Conservation (phyloP, 2,329 filamentous ascomycete species). For the Xylariaceae sp. region DNA sequence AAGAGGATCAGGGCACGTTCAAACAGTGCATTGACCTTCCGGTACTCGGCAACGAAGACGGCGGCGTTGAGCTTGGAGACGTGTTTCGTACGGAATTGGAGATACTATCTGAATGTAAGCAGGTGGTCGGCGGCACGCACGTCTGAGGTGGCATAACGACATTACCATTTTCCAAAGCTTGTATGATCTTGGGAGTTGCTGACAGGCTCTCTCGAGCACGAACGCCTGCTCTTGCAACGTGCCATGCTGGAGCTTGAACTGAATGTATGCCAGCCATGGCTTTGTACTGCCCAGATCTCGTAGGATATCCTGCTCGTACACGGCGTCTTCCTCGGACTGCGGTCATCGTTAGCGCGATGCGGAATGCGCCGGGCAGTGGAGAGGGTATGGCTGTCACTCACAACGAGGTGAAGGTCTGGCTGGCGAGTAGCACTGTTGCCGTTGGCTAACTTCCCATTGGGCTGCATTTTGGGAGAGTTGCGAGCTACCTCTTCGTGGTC, state of each 20-base stretch:
- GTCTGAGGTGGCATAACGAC: slow-evolving; percentile 3
- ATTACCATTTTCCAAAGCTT: slow-evolving; percentile 93
- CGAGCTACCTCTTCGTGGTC: slow-evolving; percentile 4
- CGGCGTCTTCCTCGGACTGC: slow-evolving; percentile 74
- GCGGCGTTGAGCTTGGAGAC: slow-evolving; percentile 78
- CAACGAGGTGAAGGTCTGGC: slow-evolving; percentile 46
- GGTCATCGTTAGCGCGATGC: slow-evolving; percentile 27
- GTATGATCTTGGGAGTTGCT: slow-evolving; percentile 86
- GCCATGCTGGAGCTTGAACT: slow-evolving; percentile 85
- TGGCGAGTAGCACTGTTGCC: slow-evolving; percentile 32
- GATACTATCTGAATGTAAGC: slow-evolving; percentile 55
- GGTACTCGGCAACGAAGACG: slow-evolving; percentile 71
- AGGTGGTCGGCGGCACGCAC: slow-evolving; percentile 3
- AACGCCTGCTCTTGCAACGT: slow-evolving; percentile 78
- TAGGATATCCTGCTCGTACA: slow-evolving; percentile 94
- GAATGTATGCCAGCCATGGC: slow-evolving; percentile 91
- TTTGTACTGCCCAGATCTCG: slow-evolving; percentile 80
- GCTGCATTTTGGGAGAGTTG: slow-evolving; percentile 28
- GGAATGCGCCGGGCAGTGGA: not conserved
- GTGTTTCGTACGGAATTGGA: slow-evolving; percentile 77
- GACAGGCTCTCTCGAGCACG: slow-evolving; percentile 84
- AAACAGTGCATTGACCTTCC: slow-evolving; percentile 92
- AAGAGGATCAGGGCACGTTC: slow-evolving; percentile 87
- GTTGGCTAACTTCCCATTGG: slow-evolving; percentile 30
- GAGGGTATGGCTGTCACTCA: slow-evolving; percentile 25